Evolutionary conservation across 495 filamentous ascomycete genomes (phyloP).

Genomic region (Xylaria curta): DNA sequence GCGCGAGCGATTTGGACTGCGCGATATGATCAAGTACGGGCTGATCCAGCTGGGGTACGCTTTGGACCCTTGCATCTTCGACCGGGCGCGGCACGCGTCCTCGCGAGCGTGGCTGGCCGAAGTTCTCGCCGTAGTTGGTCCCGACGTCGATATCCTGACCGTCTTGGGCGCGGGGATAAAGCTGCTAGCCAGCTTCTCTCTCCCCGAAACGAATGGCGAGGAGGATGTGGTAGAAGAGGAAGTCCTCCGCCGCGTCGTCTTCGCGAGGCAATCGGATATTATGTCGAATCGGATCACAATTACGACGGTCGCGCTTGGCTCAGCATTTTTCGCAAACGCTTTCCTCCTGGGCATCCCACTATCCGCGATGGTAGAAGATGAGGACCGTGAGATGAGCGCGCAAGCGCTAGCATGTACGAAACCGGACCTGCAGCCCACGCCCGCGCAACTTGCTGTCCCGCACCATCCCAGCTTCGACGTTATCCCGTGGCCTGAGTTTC

Average conservation of each 20-base stretch:
- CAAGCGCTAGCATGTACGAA: neutral
- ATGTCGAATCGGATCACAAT: neutral
- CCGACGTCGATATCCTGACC: neutral
- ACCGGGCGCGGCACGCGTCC: neutral
- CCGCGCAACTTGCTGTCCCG: slow-evolving; percentile 1
- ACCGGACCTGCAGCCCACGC: slow-evolving; percentile 1
- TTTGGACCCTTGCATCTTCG: neutral
- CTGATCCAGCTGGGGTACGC: neutral
- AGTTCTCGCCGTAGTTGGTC: neutral
- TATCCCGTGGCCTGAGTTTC: neutral
- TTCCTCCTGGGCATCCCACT: neutral
- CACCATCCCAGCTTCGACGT: slow-evolving; percentile 18
- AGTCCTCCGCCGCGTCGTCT: neutral
- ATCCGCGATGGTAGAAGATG: neutral
- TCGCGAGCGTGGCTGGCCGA: neutral
- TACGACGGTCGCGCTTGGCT: neutral
- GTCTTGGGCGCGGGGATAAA: neutral
- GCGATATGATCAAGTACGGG: slow-evolving; percentile 7
- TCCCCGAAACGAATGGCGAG: neutral
- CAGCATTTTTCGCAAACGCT: slow-evolving; percentile 13
- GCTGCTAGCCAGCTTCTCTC: neutral
- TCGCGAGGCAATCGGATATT: neutral
- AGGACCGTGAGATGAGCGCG: neutral
- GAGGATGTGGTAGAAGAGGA: neutral
- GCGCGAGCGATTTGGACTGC: neutral